Base-by-base conservation (phyloP, 345 rosid genomes). In the Linum usitatissimum region DNA sequence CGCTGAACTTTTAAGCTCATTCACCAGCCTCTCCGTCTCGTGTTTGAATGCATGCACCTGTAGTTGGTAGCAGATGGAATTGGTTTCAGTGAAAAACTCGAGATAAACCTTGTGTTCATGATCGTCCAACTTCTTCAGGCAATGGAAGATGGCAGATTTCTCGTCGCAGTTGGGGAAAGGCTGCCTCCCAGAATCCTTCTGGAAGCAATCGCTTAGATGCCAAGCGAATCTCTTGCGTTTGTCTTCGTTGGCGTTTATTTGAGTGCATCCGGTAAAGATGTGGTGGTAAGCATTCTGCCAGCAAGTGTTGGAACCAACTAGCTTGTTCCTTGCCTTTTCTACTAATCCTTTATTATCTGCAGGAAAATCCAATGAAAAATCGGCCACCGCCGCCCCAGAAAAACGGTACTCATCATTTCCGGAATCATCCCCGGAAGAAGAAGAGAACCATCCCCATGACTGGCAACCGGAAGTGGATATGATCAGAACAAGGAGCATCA, bases 61-160 rank as follows among this genome's bases (percentile, higher is more conserved):
- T 71, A 92, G 70, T 69, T 89, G 97, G 65, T 89, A 77, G 71
- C 97, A 92, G 70, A 92, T 87, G 65, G 91, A 72, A 71, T 87
- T 85, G 60, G 94, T 77, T 70, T 92, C 96, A 18, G 89, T 78
- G 42, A 76, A 67, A 72, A 85, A 90, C 3, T 81, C 86, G 0
- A 89, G 90, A 73, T 78, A 92, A 53, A 83, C 76, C 61, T 72
- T 76, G 38, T 78, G 81, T 65, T 80, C 85, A 57, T 78, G 67
- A 28, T 84, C 84, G 53, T 79, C 74, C 7, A 90, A 72, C 68
- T 70, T 79, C 59, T 70, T 71, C 17, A 86, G 81, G 61, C 94
- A 92, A 60, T 66, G 63, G 59, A 76, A 36, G 91, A 86, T 87
- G 12, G 80, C 40, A 21, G 80, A 65, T 6, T 76, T 64, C 12